These are phyloP conservation scores for Pythium aquatile DNA, from an alignment of 352 stramenopile species.

Conservation along the genomic window DNA sequence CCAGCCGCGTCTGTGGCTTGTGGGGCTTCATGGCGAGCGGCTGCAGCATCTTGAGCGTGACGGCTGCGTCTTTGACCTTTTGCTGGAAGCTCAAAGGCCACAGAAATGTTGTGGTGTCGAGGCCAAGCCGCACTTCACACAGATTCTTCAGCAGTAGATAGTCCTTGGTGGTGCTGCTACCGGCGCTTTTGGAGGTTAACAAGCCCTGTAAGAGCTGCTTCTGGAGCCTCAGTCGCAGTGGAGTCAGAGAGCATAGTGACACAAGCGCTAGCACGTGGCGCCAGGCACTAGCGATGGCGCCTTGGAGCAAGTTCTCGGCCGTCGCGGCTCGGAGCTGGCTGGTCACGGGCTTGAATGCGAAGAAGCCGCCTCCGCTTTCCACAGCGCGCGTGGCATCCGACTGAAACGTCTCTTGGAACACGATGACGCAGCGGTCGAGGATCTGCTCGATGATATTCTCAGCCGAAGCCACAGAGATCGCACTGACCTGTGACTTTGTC, in stretches of 20 bases:
- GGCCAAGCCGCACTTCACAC: constrained; percentile 35
- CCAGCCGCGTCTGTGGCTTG: constrained; percentile 42
- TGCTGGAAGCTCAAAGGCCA: constrained; percentile 16
- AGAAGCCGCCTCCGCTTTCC: constrained; percentile 43
- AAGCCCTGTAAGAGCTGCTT: constrained; percentile 32
- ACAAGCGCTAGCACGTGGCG: constrained; percentile 28
- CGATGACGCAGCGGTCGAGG: constrained; percentile 40
- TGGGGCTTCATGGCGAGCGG: constrained; percentile 52
- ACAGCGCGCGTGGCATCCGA: constrained; percentile 30
- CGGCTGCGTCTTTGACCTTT: constrained; percentile 36
- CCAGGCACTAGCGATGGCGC: constrained; percentile 28
- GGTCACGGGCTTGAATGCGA: constrained; percentile 43
- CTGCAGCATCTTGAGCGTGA: constrained; percentile 46
- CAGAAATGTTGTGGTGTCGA: constrained; percentile 26
- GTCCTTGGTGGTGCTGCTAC: constrained; percentile 16
- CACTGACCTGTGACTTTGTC: neutral
- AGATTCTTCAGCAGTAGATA: constrained; percentile 47
- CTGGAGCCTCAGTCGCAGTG: constrained; percentile 35
- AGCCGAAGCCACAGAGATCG: neutral
- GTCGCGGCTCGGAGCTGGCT: constrained; percentile 4
- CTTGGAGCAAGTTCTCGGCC: constrained; percentile 20
- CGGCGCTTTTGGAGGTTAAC: constrained; percentile 10
- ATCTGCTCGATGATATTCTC: constrained; percentile 31
- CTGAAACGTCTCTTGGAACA: constrained; percentile 48
- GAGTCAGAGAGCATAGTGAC: constrained; percentile 25